phyloP scores from a whole-genome alignment of 192 early-diverging fungal species.

The Backusella mclennaniae region DNA sequence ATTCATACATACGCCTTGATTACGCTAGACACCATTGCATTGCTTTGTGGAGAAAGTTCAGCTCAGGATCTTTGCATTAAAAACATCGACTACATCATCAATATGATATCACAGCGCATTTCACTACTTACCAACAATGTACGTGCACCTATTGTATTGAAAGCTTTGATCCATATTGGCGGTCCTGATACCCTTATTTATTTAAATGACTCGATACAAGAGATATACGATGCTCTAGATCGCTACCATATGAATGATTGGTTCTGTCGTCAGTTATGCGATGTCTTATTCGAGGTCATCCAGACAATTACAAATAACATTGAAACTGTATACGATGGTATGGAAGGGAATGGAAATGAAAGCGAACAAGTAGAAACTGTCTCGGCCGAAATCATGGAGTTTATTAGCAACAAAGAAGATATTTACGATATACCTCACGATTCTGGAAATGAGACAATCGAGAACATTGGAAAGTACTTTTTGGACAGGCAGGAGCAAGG shows the following conservation, averaged over 20 bases:
- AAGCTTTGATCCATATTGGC: constrained; percentile 46
- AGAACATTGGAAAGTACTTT: constrained; percentile 46
- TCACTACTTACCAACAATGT: constrained; percentile 39
- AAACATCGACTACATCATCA: constrained; percentile 55
- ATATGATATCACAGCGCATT: constrained; percentile 42
- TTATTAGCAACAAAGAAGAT: not conserved
- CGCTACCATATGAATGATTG: constrained; percentile 45
- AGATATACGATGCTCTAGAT: constrained; percentile 58
- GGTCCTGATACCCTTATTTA: constrained; percentile 40
- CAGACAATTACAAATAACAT: constrained; percentile 7
- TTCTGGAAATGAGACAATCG: constrained; percentile 17
- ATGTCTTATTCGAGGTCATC: constrained; percentile 21
- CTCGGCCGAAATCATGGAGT: not conserved
- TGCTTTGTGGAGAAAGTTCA: constrained; percentile 32
- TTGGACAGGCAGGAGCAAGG: constrained; percentile 31
- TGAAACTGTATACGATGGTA: not conserved
- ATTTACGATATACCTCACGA: not conserved
- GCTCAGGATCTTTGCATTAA: constrained; percentile 40
- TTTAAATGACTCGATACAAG: constrained; percentile 52
- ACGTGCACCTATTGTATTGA: constrained; percentile 49
- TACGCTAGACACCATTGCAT: constrained; percentile 41
- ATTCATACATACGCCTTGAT: constrained; percentile 42
- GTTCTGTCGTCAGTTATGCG: constrained; percentile 38
- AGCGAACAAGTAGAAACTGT: not conserved
- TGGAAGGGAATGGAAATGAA: not conserved